Conservation (phyloP, 163 green algal species). For the Chlamydomonas reinhardtii region DNA sequence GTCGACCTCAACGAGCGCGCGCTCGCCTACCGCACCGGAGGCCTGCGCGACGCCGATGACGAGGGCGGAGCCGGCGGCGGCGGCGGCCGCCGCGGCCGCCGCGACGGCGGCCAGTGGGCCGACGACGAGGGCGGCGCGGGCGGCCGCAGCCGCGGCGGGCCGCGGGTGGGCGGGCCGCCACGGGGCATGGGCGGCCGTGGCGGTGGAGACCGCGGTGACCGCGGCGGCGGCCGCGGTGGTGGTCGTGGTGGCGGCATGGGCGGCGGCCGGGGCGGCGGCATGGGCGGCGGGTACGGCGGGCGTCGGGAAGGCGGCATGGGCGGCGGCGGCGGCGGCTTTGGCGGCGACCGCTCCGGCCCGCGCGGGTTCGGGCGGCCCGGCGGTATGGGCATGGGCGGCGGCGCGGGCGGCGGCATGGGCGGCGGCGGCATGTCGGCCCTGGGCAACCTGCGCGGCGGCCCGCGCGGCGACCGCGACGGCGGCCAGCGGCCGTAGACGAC, state of each 20-base stretch:
- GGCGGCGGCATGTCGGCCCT: slow-evolving; percentile 21
- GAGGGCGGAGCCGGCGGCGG: slow-evolving; percentile 63
- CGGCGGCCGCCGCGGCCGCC: slow-evolving; percentile 41
- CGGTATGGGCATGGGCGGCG: slow-evolving; percentile 49
- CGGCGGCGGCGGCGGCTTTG: too few species aligned
- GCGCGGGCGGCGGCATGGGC: slow-evolving; percentile 21
- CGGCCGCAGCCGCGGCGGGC: slow-evolving; percentile 43
- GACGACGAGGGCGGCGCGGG: slow-evolving; percentile 51
- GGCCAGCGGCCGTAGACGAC: too few species aligned
- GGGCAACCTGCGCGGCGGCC: slow-evolving; percentile 2
- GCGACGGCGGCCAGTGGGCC: neutral
- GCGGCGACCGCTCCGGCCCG: too few species aligned
- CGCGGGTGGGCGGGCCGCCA: neutral
- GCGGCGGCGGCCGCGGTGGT: neutral
- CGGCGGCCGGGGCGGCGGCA: slow-evolving; percentile 4
- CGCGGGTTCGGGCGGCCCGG: neutral
- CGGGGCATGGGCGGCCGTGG: neutral
- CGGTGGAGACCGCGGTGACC: neutral
- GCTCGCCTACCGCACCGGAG: slow-evolving; percentile 73
- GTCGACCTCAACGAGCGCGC: slow-evolving; percentile 98
- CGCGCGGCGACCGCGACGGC: neutral
- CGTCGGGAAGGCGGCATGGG: too few species aligned
- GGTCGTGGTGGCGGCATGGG: neutral
- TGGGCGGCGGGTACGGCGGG: neutral
- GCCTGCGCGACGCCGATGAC: slow-evolving; percentile 81